Evolutionary conservation across 345 rosid species (phyloP).

Genomic region (Eucalyptus polyanthemos): DNA sequence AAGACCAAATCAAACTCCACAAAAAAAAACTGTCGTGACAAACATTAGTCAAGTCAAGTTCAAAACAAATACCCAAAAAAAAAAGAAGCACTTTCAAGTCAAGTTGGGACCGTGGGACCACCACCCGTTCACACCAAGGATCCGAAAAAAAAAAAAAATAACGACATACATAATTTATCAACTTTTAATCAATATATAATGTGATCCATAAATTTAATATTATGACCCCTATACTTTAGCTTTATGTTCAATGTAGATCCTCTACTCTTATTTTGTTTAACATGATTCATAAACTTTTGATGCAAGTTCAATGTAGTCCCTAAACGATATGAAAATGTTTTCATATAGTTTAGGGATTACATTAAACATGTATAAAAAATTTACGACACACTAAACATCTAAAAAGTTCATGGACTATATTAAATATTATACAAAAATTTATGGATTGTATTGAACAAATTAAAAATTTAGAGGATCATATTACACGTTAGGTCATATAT

Average conservation of each 20-base stretch:
- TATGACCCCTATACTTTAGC: accelerated
- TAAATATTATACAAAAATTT: accelerated
- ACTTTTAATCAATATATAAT: no score
- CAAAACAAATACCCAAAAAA: no score
- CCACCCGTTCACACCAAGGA: neutral
- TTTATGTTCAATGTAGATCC: no score
- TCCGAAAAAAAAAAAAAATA: neutral
- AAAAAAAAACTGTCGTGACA: neutral
- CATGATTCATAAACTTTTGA: accelerated
- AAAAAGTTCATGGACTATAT: no score
- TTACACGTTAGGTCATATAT: no score
- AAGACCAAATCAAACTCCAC: accelerated
- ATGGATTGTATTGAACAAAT: no score
- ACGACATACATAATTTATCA: no score
- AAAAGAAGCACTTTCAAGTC: neutral
- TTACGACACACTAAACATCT: accelerated
- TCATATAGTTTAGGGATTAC: no score
- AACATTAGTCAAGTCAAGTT: neutral
- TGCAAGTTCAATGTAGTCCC: accelerated
- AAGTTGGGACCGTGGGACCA: neutral
- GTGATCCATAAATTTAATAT: no score
- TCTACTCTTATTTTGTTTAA: no score
- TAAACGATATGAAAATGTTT: no score
- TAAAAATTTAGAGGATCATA: accelerated
- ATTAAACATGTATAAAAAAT: no score